Percentiles rank a stretch among this genome's conserved stretches.
phyloP scores from a whole-genome alignment of 177 flowering plant species.

The Vitis hybrid region DNA sequence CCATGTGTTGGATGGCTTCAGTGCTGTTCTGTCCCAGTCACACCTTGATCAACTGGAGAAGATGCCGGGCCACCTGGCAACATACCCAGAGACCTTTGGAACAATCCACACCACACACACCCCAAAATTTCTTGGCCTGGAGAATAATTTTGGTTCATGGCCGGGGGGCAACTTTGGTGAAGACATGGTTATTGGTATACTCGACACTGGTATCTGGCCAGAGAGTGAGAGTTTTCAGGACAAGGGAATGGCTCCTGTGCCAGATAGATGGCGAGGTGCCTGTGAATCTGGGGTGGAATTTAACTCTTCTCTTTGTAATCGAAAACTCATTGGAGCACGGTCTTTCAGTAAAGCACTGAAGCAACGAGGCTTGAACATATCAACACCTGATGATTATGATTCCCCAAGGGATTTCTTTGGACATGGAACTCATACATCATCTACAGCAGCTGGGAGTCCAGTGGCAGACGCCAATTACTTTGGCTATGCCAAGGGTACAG shows the following conservation, averaged over 20 bases:
- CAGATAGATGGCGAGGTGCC: slow-evolving; percentile 31
- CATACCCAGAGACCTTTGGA: slow-evolving; percentile 18
- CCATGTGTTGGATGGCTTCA: slow-evolving; percentile 36
- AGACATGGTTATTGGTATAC: slow-evolving; percentile 28
- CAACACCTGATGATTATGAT: slow-evolving; percentile 28
- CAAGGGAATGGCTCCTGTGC: slow-evolving; percentile 34
- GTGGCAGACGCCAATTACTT: slow-evolving; percentile 10
- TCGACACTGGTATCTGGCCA: slow-evolving; percentile 37
- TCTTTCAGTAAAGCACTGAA: slow-evolving; percentile 29
- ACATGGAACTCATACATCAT: slow-evolving; percentile 29
- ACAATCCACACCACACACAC: slow-evolving; percentile 24
- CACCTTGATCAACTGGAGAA: slow-evolving; percentile 22
- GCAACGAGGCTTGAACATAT: slow-evolving; percentile 14
- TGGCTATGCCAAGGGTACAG: slow-evolving; percentile 6
- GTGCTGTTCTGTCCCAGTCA: slow-evolving; percentile 25
- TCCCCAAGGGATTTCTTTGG: slow-evolving; percentile 42
- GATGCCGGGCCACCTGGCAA: slow-evolving; percentile 22
- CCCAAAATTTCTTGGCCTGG: slow-evolving; percentile 24
- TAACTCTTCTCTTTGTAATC: slow-evolving; percentile 34
- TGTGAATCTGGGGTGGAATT: slow-evolving; percentile 31
- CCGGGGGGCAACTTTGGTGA: slow-evolving; percentile 20
- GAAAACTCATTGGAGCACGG: slow-evolving; percentile 37
- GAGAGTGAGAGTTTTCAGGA: slow-evolving; percentile 38
- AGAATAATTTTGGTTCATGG: slow-evolving; percentile 17
- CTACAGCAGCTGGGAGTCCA: too few relatives aligned